Base-by-base conservation (phyloP, 2,329 filamentous ascomycete genomes). In the Calonectria ilicicola region DNA sequence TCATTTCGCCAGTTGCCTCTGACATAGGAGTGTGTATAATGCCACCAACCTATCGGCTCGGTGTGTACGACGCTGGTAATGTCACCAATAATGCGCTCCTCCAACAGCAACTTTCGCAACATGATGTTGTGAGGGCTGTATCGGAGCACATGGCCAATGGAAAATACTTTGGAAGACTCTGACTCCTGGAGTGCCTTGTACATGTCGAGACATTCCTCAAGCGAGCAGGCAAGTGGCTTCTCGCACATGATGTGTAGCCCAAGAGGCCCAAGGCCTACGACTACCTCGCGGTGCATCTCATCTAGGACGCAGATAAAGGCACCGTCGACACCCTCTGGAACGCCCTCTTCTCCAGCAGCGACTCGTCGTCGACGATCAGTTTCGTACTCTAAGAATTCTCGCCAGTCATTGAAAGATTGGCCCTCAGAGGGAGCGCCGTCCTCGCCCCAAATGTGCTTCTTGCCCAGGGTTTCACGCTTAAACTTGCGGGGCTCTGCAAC, bases 21-120 rank as follows among this genome's bases (percentile, higher is more conserved):
- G 42, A 98, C 96, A 78, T 96, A 98, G 49, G 93, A 95, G 82
- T 98, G 96, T 0, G 93, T 89, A 82, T 97, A 98, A 82, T 98
- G 97, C 95, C 95, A 98, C 92, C 94, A 98, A 1, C 97, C 97
- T 0, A 99, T 93, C 0, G 97, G 97, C 83, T 98, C 97, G 0
- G 95, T 97, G 83, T 98, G 97, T 75, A 97, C 94, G 46, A 98
- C 89, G 46, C 94, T 96, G 65, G 97, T 86, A 35, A 98, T 87
- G 67, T 98, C 94, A 8, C 97, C 97, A 80, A 99, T 93, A 15
- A 92, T 90, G 15, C 89, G 89, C 65, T 97, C 91, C 75, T 93
- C 89, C 1, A 95, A 88, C 6, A 98, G 87, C 19, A 98, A 86
- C 80, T 93, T 92, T 63, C 95, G 91, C 32, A 99, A 88, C 69